Evolutionary conservation across 2,329 filamentous ascomycete genomes (phyloP).

Genomic region (Fusarium sulawesiense): DNA sequence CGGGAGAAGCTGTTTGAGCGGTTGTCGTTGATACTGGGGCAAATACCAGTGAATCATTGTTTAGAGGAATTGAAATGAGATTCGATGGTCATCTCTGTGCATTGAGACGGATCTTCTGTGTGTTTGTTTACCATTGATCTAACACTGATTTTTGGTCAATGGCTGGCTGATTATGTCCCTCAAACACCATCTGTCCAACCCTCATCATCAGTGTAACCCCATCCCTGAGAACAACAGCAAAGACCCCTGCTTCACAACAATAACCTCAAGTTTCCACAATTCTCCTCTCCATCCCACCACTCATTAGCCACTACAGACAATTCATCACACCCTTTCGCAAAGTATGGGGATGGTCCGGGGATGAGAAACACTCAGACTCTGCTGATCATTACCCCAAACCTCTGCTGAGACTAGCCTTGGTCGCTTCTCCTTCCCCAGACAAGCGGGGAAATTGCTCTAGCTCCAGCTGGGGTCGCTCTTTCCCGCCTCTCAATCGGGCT

Average conservation of each 20-base stretch:
- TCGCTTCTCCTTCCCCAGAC: constrained; percentile 1
- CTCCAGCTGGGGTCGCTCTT: background rate
- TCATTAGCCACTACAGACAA: background rate
- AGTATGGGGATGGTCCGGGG: constrained; percentile 18
- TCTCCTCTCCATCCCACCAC: background rate
- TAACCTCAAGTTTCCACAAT: constrained; percentile 25
- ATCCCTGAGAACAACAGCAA: background rate
- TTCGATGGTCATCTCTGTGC: no score
- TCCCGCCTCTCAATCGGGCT: background rate
- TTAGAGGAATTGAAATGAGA: background rate
- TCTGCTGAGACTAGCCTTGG: constrained; percentile 2
- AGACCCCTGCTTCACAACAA: constrained; percentile 8
- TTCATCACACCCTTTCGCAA: background rate
- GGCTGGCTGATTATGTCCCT: background rate
- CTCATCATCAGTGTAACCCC: constrained; percentile 17
- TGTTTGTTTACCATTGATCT: no score
- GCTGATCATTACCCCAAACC: constrained; percentile 22
- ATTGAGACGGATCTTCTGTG: no score
- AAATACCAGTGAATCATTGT: background rate
- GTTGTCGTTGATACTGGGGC: background rate
- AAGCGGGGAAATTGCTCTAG: background rate
- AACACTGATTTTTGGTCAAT: background rate
- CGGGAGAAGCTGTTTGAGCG: background rate
- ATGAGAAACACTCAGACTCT: constrained; percentile 4
- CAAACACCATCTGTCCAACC: background rate